These are phyloP conservation scores for Hyaloscypha hepaticicola DNA, from an alignment of 495 filamentous ascomycete species.

Conservation along the genomic window DNA sequence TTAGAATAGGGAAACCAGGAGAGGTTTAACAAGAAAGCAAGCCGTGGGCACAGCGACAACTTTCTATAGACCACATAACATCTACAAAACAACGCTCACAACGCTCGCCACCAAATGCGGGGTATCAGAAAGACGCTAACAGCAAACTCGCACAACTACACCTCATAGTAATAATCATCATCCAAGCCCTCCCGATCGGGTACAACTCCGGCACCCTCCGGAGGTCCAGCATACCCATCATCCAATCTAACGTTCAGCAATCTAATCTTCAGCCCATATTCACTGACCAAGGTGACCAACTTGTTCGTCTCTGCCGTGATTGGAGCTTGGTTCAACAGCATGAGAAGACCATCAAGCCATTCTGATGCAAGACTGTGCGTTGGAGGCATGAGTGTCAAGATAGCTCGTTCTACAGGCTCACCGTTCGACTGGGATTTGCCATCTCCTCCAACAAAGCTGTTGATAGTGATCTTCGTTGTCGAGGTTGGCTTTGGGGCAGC, in stretches of 20 bases:
- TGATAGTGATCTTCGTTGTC: conserved; percentile 87
- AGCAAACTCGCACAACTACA: conserved; percentile 6
- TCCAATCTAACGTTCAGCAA: conserved; percentile 86
- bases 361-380: conserved; percentile 85
- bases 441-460: conserved; percentile 56
- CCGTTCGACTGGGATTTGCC: conserved; percentile 17
- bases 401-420: conserved; percentile 44
- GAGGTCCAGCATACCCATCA: conserved; percentile 30
- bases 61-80: background rate
- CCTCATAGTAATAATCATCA: conserved; percentile 67
- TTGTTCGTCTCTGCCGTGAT: conserved; percentile 96
- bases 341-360: conserved; percentile 93
- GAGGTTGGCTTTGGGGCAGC: conserved; percentile 41
- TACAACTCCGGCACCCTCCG: conserved; percentile 43
- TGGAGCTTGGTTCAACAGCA: conserved; percentile 91
- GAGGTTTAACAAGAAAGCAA: no score
- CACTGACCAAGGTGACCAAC: conserved; percentile 76
- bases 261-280: conserved; percentile 91
- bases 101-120: background rate
- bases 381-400: conserved; percentile 79
- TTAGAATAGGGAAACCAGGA: no score
- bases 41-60: no score
- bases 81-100: background rate
- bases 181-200: conserved; percentile 62
- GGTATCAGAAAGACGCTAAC: conserved; percentile 5